phyloP scores from a whole-genome alignment of 306 rosid species.

The Astragalus membranaceus region DNA sequence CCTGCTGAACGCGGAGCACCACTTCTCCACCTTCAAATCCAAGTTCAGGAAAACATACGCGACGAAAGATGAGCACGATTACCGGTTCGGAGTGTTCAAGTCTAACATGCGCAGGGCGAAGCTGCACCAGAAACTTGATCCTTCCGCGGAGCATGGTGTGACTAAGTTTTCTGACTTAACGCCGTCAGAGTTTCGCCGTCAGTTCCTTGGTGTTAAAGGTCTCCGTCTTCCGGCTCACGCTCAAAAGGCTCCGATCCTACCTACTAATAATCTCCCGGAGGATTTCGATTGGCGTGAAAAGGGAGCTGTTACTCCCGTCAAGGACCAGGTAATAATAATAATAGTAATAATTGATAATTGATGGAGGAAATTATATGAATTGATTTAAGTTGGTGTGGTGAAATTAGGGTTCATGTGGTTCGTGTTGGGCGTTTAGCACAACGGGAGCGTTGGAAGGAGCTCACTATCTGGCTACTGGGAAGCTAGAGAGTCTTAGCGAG shows the following conservation, averaged over 20 bases:
- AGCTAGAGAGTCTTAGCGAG: conserved; percentile 74
- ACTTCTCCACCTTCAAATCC: conserved; percentile 66
- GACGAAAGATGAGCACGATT: conserved; percentile 64
- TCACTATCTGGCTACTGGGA: conserved; percentile 59
- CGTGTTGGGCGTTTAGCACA: conserved; percentile 94
- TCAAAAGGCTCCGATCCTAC: conserved; percentile 74
- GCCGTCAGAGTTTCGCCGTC: conserved; percentile 58
- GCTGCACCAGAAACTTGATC: conserved; percentile 71
- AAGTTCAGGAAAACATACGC: conserved; percentile 56
- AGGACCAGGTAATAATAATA: conserved; percentile 49
- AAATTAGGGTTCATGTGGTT: conserved; percentile 78
- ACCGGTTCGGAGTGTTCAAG: conserved; percentile 66
- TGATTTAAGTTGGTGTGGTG: neutral
- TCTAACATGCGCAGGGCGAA: conserved; percentile 65
- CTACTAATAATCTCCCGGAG: conserved; percentile 60
- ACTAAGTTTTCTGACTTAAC: conserved; percentile 88
- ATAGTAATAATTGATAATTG: neutral
- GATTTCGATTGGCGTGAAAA: conserved; percentile 95
- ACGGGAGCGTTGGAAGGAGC: conserved; percentile 95
- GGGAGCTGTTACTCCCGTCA: conserved; percentile 76
- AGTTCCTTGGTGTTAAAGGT: conserved; percentile 64
- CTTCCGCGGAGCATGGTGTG: conserved; percentile 80
- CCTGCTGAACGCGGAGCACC: conserved; percentile 57
- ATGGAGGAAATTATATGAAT: neutral
- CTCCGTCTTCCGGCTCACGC: conserved; percentile 66